Percentiles rank a stretch among this genome's conserved stretches.
phyloP scores from a whole-genome alignment of 345 rosid species.

The Pelargonium nanum region DNA sequence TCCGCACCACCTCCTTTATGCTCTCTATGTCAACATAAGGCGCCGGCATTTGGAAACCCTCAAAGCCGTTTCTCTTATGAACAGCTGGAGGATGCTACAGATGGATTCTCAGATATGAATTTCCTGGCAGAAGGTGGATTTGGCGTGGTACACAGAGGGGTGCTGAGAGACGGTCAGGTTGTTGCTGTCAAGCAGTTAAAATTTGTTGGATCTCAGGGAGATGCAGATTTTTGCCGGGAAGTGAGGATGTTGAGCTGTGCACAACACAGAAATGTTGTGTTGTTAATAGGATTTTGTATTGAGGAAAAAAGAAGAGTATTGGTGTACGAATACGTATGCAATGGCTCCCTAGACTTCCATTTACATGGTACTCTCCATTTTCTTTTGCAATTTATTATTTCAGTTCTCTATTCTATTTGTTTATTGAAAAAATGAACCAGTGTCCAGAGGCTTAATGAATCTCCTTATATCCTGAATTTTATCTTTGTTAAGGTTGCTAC shows the following conservation, averaged over 20 bases:
- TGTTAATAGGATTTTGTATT: constrained; percentile 54
- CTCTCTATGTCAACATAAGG: constrained; percentile 57
- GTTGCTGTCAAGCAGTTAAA: constrained; percentile 62
- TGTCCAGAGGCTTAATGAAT: neutral
- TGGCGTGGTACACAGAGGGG: constrained; percentile 46
- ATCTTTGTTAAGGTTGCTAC: neutral
- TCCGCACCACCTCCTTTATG: constrained; percentile 67
- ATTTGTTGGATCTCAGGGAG: constrained; percentile 35
- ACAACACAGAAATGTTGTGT: constrained; percentile 62
- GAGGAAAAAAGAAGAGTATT: constrained; percentile 43
- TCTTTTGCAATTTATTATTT: neutral
- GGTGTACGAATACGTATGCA: constrained; percentile 70
- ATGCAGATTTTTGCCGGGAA: constrained; percentile 64
- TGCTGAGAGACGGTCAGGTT: constrained; percentile 47
- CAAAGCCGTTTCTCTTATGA: constrained; percentile 46
- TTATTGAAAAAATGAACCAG: neutral
- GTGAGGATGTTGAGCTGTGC: constrained; percentile 66
- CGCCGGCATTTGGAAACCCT: constrained; percentile 63
- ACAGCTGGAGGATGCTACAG: constrained; percentile 51
- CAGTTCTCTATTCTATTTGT: neutral
- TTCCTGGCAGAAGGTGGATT: constrained; percentile 61
- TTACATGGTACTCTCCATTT: constrained; percentile 40
- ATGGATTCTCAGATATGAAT: constrained; percentile 45
- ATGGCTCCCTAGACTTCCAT: constrained; percentile 58
- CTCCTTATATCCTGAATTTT: neutral